A percentile compares a stretch with the other conserved stretches of the same genome.
These are phyloP conservation scores for Euptelea pleiosperma DNA, from an alignment of 164 flowering plant species.

Conservation along the genomic window DNA sequence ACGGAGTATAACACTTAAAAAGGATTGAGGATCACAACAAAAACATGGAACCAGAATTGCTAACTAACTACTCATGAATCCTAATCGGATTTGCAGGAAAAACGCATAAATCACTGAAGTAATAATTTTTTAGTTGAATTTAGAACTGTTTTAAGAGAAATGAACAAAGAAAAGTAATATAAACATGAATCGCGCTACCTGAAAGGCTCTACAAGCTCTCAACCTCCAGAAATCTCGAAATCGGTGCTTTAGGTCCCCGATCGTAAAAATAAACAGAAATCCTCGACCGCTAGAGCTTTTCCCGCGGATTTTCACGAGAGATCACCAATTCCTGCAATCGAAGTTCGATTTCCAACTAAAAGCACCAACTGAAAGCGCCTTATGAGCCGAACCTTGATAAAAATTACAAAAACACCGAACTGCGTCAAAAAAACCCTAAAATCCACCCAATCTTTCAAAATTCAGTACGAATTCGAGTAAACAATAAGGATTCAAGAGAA, in stretches of 20 bases:
- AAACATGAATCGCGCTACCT: background rate
- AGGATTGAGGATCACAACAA: background rate
- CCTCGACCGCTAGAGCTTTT: background rate
- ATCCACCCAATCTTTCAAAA: no score
- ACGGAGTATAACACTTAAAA: background rate
- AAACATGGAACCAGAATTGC: background rate
- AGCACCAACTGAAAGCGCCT: no score
- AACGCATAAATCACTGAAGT: background rate
- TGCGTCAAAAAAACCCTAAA: no score
- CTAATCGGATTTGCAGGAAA: conserved; percentile 4
- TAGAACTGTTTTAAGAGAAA: background rate
- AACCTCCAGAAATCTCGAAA: conserved; percentile 8
- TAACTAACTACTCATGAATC: background rate
- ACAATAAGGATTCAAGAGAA: no score
- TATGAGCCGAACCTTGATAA: no score
- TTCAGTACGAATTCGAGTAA: no score
- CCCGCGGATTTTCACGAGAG: background rate
- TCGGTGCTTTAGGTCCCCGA: background rate
- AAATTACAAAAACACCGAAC: no score
- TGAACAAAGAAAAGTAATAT: background rate
- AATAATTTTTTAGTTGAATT: background rate
- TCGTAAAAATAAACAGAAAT: background rate
- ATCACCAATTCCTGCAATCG: background rate
- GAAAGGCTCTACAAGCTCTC: background rate
- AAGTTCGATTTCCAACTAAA: background rate